Base-by-base conservation (phyloP, 1,284 basidiomycete species). In the Cryptococcus amylolentus region DNA sequence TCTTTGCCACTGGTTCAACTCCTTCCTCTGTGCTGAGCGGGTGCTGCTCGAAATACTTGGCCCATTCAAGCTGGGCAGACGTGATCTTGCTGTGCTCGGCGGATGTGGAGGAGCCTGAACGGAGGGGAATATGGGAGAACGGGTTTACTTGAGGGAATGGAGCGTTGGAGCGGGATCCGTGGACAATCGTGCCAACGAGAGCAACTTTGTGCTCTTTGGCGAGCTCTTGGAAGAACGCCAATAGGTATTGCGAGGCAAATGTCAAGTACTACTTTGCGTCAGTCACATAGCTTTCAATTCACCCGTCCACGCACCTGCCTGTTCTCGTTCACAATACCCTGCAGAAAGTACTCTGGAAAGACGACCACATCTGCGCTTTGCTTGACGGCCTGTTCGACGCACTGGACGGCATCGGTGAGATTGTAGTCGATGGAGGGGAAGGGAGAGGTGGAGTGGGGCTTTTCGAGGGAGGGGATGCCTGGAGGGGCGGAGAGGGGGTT, bases 311-410 rank as follows among this genome's bases (percentile, higher is more conserved):
- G 63, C 59, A 76, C 76, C 53, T 72, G 67, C 23, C 75, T 52
- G 0, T 58, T 55, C 14, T 71, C 66, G 39, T 71, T 64, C 8
- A 71, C 57, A 28, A 77, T 69, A 5, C 75, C 76, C 45, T 77
- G 75, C n/a, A 76, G 58, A 55, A 71, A 76, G 60, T 77, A 78
- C 54, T 77, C 77, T 8, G 76, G 75, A 45, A 78, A 75, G 13
- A 74, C 68, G 27, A 76, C 70, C 14, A 77, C 64, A 38, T 76
- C 74, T 1, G 71, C 72, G 2, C 57, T 54, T 12, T 55, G 37
- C 9, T 38, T 47, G 6, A 51, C 55, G 4, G 72, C 75, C 20
- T 60, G 42, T 28, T 63, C 60, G 18, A 72, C 68, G 2, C 41
- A 55, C 4, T 52, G 23, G n/a, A 53, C 52, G 3, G 58, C 65